phyloP scores from a whole-genome alignment of 305 asterid species.

The Rubia tinctorum region DNA sequence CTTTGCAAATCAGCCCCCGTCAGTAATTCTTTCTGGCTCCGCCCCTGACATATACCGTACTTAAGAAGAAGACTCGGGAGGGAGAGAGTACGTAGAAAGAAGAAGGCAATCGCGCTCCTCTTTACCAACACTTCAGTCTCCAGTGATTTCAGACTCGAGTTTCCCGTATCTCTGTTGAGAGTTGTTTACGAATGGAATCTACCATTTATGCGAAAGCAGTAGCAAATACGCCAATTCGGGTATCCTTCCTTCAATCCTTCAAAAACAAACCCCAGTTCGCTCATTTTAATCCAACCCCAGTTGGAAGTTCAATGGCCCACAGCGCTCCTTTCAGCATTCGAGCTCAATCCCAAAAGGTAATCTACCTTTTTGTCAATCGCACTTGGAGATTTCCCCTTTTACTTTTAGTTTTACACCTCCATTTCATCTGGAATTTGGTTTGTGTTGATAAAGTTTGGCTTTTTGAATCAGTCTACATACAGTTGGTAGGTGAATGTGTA shows the following conservation, averaged over 20 bases:
- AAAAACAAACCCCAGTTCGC: slow-evolving; percentile 19
- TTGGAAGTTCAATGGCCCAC: slow-evolving; percentile 15
- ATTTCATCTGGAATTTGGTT: background rate
- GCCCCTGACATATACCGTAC: too few species aligned
- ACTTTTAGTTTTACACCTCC: too few species aligned
- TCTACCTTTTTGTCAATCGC: background rate
- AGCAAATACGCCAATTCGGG: slow-evolving; percentile 8
- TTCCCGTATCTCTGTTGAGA: too few species aligned
- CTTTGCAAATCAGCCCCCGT: too few species aligned
- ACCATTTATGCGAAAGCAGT: slow-evolving; percentile 21
- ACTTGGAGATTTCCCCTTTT: background rate
- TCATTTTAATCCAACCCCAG: slow-evolving; percentile 13
- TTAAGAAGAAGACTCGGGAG: too few species aligned
- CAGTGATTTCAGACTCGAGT: background rate
- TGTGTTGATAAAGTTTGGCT: background rate
- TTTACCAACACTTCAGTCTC: background rate
- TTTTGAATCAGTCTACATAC: background rate
- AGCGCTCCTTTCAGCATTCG: slow-evolving; percentile 13
- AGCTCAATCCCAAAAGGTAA: slow-evolving; percentile 34
- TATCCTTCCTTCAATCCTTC: slow-evolving; percentile 21
- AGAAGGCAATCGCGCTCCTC: background rate
- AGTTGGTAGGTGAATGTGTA: background rate
- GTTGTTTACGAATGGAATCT: slow-evolving; percentile 25
- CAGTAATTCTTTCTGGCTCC: too few species aligned
- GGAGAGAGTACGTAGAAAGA: background rate